Base-by-base conservation (phyloP, 441 rosid species). In the Erodium trifolium region DNA sequence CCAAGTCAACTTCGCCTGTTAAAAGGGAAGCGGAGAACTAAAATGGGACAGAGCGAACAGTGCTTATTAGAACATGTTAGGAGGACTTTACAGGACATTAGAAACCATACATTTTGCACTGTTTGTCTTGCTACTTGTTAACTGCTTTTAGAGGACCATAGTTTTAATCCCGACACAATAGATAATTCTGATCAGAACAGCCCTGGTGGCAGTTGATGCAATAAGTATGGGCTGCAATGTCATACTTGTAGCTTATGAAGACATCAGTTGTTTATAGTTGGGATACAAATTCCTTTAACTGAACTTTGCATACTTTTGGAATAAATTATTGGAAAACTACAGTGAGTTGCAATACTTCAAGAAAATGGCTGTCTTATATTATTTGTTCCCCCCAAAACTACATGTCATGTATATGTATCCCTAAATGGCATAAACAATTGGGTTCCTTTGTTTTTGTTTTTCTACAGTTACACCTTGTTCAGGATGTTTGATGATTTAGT, bases 401-500 rank as follows among this genome's bases (percentile, higher is more conserved):
- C 65, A 3, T 16, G 18, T 57, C 65, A 23, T 60, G 64, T 23
- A 60, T 23, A 12, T 60, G 14, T 60, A 60, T 60, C 34, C 14
- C 7, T 60, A 8, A 23, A 23, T 60, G 65, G 35, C 65, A 17
- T 27, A 23, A 60, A 60, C 65, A 7, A 19, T 59, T 4, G 65
- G 34, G 34, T 60, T 60, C 17, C 18, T 51, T 63, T 55, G 65
- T 53, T 39, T 57, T 75, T 69, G 34, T 68, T 43, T 63, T 77
- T 71, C 53, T 83, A 76, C 87, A 92, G 99, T 77, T 94, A 94
- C 67, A 75, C 98, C 57, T 78, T 94, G 76, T 94, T 85, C 84
- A 83, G 82, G 73, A 94, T 90, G 99, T 94, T 94, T 77, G 98
- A 94, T 75, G 99, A 92, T 78, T 82, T 92, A 75, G 83, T 94